Evolutionary conservation across 805 yeast species (phyloP).

Genomic region (Teunomyces atbi): DNA sequence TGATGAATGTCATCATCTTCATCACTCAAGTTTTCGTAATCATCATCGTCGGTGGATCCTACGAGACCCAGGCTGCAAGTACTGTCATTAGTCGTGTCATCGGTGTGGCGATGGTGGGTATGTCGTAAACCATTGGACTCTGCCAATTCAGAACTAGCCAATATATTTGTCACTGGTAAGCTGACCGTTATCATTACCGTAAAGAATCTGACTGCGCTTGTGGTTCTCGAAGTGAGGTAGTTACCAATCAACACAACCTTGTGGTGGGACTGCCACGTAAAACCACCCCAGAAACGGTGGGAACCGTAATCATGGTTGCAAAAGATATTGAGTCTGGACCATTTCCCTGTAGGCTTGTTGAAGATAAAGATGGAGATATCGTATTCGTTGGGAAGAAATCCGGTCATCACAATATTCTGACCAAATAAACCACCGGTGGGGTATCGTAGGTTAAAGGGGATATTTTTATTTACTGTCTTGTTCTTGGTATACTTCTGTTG

Average conservation of each 20-base stretch:
- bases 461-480: conserved; percentile 17
- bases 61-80: conserved; percentile 10
- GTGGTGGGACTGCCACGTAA: conserved; percentile 78
- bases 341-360: conserved; percentile 54
- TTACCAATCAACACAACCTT: conserved; percentile 63
- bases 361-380: conserved; percentile 49
- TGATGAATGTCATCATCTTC: conserved; percentile 7
- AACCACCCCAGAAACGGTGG: conserved; percentile 65
- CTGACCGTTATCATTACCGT: conserved; percentile 50
- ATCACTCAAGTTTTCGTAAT: conserved; percentile 11
- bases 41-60: conserved; percentile 12
- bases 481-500: neutral
- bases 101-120: neutral
- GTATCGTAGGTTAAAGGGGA: conserved; percentile 48
- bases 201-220: conserved; percentile 48
- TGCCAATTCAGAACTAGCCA: conserved; percentile 43
- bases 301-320: conserved; percentile 51
- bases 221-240: conserved; percentile 41
- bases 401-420: conserved; percentile 60
- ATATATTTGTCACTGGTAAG: conserved; percentile 53
- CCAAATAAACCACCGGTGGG: conserved; percentile 69
- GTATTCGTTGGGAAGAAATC: conserved; percentile 49
- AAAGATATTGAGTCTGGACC: conserved; percentile 61
- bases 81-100: conserved; percentile 11
- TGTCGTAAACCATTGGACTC: conserved; percentile 12